Conservation (phyloP, 495 filamentous ascomycete species). For the Tuber brumale region DNA sequence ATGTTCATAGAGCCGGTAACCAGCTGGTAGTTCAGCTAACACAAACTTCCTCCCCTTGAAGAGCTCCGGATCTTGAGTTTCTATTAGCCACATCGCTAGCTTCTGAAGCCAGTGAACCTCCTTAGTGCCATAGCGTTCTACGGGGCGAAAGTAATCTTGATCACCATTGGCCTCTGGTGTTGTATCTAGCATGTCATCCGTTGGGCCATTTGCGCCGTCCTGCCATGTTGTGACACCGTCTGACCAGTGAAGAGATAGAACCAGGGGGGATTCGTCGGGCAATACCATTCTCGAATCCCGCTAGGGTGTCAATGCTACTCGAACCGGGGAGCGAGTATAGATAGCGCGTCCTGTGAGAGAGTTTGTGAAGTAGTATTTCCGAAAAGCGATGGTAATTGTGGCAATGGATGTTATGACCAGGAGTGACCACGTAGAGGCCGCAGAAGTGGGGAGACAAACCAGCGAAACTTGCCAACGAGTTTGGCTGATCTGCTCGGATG, state of each 20-base stretch:
- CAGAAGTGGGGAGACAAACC: neutral
- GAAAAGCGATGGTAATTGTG: neutral
- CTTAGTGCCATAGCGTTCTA: slow-evolving; percentile 32
- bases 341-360: neutral
- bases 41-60: slow-evolving; percentile 47
- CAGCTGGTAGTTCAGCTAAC: slow-evolving; percentile 51
- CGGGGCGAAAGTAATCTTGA: slow-evolving; percentile 34
- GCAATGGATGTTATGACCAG: neutral
- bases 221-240: slow-evolving; percentile 39
- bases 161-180: slow-evolving; percentile 37
- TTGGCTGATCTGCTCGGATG: neutral
- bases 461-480: neutral
- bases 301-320: neutral
- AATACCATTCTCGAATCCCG: neutral
- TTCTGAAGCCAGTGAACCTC: slow-evolving; percentile 35
- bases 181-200: slow-evolving; percentile 37
- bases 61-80: slow-evolving; percentile 32
- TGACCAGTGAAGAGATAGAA: slow-evolving; percentile 34
- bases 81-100: slow-evolving; percentile 33
- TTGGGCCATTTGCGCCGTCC: slow-evolving; percentile 38
- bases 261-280: neutral
- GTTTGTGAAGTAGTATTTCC: neutral
- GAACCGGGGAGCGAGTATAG: neutral
- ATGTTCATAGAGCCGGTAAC: slow-evolving; percentile 56
- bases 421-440: neutral